A percentile compares a stretch with the other conserved stretches of the same genome.
Conservation (phyloP, 2,329 filamentous ascomycete species). For the Pseudomassariella vexata region DNA sequence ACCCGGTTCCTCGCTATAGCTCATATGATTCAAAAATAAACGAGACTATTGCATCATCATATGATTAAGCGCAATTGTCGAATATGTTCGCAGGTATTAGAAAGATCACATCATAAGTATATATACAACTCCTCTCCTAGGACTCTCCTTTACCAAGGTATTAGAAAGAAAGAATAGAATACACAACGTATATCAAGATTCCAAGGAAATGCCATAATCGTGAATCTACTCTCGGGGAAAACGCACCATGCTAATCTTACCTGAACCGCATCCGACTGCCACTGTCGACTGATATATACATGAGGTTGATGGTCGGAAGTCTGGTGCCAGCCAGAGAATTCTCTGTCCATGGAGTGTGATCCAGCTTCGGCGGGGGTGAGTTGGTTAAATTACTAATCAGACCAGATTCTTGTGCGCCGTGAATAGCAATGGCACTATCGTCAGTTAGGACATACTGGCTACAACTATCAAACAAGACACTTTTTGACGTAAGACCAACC, state of each 20-base stretch:
- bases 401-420: not conserved
- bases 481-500: not conserved
- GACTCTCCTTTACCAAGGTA: not conserved
- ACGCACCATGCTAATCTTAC: not conserved
- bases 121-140: not conserved
- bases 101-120: no score
- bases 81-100: no score
- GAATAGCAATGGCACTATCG: not conserved
- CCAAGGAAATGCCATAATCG: not conserved
- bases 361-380: not conserved
- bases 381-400: not conserved
- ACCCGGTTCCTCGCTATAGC: no score
- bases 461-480: not conserved
- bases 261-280: conserved; percentile 1
- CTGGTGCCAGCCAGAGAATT: conserved; percentile 1
- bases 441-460: not conserved
- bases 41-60: no score
- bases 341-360: not conserved
- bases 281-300: not conserved
- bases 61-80: no score
- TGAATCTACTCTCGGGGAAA: no score
- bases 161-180: not conserved
- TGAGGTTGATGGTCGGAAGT: not conserved
- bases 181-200: not conserved
- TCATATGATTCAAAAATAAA: no score